Evolutionary conservation across 768 basidiomycete species (phyloP).

Genomic region (Boletus fagicola): DNA sequence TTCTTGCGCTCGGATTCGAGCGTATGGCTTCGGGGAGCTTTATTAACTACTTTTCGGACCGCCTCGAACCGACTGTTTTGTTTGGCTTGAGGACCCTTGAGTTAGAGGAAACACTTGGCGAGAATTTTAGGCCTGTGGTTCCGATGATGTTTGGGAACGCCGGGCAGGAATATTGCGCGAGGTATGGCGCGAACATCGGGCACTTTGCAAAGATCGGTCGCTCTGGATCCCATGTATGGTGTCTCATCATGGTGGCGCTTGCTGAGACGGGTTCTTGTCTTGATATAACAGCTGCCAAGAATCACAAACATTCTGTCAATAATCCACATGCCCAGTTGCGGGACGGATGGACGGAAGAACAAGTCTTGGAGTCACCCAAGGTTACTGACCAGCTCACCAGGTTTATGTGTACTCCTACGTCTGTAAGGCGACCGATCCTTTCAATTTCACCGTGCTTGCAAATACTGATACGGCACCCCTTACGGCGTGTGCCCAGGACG

Average conservation of each 20-base stretch:
- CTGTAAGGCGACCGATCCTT: conserved; percentile 39
- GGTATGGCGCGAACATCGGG: conserved; percentile 60
- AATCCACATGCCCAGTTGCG: conserved; percentile 85
- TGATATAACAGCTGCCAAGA: conserved; percentile 60
- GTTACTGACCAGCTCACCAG: conserved; percentile 71
- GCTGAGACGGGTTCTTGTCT: background rate
- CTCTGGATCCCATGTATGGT: background rate
- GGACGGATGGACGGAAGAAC: conserved; percentile 67
- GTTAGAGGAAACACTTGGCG: conserved; percentile 47
- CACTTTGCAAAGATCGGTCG: conserved; percentile 78
- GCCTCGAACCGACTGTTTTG: too few relatives aligned
- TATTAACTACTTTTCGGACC: too few relatives aligned
- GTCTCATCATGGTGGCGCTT: background rate
- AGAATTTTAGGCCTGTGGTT: too few relatives aligned
- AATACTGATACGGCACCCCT: background rate
- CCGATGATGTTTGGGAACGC: conserved; percentile 73
- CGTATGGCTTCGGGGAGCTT: too few relatives aligned
- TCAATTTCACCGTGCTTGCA: background rate
- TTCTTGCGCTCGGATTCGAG: too few relatives aligned
- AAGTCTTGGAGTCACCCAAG: conserved; percentile 63
- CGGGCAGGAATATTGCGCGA: conserved; percentile 66
- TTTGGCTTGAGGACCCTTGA: too few relatives aligned
- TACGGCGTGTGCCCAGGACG: conserved; percentile 45
- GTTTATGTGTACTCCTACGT: conserved; percentile 86
- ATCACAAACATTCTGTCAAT: conserved; percentile 72